A percentile compares a stretch with the other conserved stretches of the same genome.
Evolutionary conservation across 768 basidiomycete species (phyloP).

Genomic region (Imleria badia): DNA sequence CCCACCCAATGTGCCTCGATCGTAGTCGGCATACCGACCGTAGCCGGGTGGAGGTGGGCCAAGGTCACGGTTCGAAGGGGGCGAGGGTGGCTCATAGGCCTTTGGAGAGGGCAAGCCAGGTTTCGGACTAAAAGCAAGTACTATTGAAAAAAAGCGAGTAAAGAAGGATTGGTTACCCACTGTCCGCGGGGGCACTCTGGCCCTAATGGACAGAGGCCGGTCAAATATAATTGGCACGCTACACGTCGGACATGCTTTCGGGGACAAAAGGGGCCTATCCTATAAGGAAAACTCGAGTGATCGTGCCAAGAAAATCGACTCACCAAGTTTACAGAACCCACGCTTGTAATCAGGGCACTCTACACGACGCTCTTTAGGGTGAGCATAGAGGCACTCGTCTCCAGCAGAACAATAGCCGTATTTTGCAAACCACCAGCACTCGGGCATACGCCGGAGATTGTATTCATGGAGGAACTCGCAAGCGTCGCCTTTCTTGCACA

Average conservation of each 20-base stretch:
- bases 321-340: constrained; percentile 94
- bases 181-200: constrained; percentile 86
- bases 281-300: constrained; percentile 8
- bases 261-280: constrained; percentile 78
- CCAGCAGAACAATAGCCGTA: constrained; percentile 97
- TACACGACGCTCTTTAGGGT: constrained; percentile 86
- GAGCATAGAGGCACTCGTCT: constrained; percentile 95
- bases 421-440: constrained; percentile 99
- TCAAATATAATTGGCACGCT: constrained; percentile 86
- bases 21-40: constrained; percentile 79
- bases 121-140: constrained; percentile 59
- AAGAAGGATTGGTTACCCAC: constrained; percentile 47
- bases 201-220: constrained; percentile 91
- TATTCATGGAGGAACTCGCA: constrained; percentile 99
- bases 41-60: constrained; percentile 93
- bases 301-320: constrained; percentile 24
- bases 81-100: constrained; percentile 76
- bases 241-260: constrained; percentile 92
- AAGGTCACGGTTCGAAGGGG: constrained; percentile 73
- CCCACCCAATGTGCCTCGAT: constrained; percentile 46
- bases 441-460: constrained; percentile 96
- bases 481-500: constrained; percentile 97
- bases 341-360: constrained; percentile 96
- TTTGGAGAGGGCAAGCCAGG: constrained; percentile 65
- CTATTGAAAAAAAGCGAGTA: constrained; percentile 10